phyloP scores from a whole-genome alignment of 2,329 filamentous ascomycete species.

The Botrytis cinerea region DNA sequence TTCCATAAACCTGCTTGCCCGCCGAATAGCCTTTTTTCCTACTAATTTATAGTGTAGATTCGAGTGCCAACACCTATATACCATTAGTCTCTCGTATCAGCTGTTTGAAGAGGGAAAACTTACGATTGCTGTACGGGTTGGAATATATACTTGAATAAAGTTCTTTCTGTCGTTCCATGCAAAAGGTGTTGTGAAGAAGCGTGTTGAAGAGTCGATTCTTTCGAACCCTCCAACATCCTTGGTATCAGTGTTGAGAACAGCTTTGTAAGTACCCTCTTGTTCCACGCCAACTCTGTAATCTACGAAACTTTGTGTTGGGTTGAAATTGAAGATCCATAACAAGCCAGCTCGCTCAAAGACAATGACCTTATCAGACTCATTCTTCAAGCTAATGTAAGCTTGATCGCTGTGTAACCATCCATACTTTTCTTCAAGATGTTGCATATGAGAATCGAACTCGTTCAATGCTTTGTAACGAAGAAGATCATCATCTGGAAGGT shows the following conservation, averaged over 20 bases:
- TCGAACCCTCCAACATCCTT: slow-evolving; percentile 77
- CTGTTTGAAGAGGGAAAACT: slow-evolving; percentile 40
- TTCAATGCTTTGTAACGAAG: slow-evolving; percentile 91
- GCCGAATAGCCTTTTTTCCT: neutral
- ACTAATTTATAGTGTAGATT: slow-evolving; percentile 39
- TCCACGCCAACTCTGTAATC: slow-evolving; percentile 94
- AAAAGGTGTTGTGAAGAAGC: slow-evolving; percentile 90
- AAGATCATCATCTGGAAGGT: slow-evolving; percentile 81
- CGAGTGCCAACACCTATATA: slow-evolving; percentile 43
- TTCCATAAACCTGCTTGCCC: neutral
- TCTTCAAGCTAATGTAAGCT: slow-evolving; percentile 91
- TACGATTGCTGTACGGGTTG: slow-evolving; percentile 80
- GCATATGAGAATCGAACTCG: slow-evolving; percentile 92
- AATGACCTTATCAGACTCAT: slow-evolving; percentile 90
- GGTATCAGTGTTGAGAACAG: slow-evolving; percentile 81
- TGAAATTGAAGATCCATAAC: slow-evolving; percentile 96
- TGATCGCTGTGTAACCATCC: slow-evolving; percentile 86
- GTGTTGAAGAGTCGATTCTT: slow-evolving; percentile 74
- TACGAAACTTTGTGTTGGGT: slow-evolving; percentile 78
- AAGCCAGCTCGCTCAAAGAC: slow-evolving; percentile 92
- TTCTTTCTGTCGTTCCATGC: slow-evolving; percentile 89
- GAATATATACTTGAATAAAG: slow-evolving; percentile 90
- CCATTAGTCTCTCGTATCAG: slow-evolving; percentile 24
- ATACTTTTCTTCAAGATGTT: slow-evolving; percentile 81
- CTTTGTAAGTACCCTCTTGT: slow-evolving; percentile 77